phyloP scores from a whole-genome alignment of 2,329 filamentous ascomycete genomes.

The Zymoseptoria passerinii region DNA sequence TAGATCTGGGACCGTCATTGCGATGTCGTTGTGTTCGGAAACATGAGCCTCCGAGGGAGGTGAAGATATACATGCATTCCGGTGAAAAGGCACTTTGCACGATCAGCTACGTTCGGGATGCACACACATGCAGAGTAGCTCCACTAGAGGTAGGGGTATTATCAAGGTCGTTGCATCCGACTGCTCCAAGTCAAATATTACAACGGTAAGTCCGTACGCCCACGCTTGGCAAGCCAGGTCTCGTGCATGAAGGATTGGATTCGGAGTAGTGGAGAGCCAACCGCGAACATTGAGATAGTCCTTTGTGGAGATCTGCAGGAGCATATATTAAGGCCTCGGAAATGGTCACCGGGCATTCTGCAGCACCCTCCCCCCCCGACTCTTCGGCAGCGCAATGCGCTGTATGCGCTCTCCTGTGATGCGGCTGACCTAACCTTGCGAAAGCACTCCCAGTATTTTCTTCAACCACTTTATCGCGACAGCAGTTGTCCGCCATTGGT shows the following conservation, averaged over 20 bases:
- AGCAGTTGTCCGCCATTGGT: constrained; percentile 21
- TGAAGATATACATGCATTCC: not conserved
- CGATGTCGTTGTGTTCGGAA: not conserved
- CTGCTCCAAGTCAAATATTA: not conserved
- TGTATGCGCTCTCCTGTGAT: not conserved
- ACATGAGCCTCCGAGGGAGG: not conserved
- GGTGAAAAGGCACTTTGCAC: not conserved
- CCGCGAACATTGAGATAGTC: not conserved
- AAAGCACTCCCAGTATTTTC: not conserved
- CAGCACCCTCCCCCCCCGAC: not conserved
- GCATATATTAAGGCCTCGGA: not conserved
- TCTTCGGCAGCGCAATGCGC: not conserved
- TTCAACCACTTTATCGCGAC: not conserved
- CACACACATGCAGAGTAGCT: not conserved
- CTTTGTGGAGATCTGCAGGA: not conserved
- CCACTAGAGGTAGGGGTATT: not conserved
- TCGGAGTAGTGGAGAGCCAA: not conserved
- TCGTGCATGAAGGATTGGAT: not conserved
- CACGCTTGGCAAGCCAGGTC: not conserved
- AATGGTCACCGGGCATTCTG: not conserved
- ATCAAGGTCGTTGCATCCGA: not conserved
- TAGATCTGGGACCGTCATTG: not conserved
- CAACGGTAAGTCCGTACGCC: not conserved
- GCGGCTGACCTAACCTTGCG: not conserved
- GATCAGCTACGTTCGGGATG: not conserved